Evolutionary conservation across 2,329 filamentous ascomycete species (phyloP), one percentile per base, ranked within the genome.

Genomic region (Ascocoryne sarcoides): DNA sequence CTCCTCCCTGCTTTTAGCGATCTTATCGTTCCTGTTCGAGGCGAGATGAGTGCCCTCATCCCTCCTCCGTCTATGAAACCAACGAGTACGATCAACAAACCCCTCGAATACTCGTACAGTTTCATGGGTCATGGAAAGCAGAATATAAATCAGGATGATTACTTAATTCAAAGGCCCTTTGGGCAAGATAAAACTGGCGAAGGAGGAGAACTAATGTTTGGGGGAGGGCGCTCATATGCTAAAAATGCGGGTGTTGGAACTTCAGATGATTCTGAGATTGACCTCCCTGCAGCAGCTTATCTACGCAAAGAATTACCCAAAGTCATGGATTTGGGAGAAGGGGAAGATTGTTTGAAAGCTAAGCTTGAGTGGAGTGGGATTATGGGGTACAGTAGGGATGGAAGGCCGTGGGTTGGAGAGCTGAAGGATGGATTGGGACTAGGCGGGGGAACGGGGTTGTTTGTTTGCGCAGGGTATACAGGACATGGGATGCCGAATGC

Each of bases 401-500:
- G 70, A 0, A 60, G 71, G 37, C 82, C 84, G 0, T 88, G 79
- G 78, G 79, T 89, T 2, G 84, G 84, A 0, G 61, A 64, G 8
- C 73, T 88, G n/a, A 77, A 79, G 0, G 62, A 61, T 26, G 53
- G 58, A 4, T 49, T 71, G 17, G 62, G 71, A 4, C 72, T 70
- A n/a, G 62, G 71, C 5, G 75, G 70, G n/a, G 65, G 61, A 14
- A 57, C 67, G 2, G 78, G 79, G 0, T 49, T 85, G 39, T 86
- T 69, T 65, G 48, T 86, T 10, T 72, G 71, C 45, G 80, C 70
- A 2, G 82, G 79, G 3, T 86, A 82, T 53, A 82, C 79, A 4
- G 81, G 79, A 0, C 84, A 89, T 59, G 84, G 84, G 0, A 87
- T 88, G 82, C 82, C 83, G 15, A 78, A 80, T 51, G 76, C 81